Percentiles rank a stretch among this genome's conserved stretches.
Evolutionary conservation across 208 protist genomes (phyloP).

Genomic region (Angomonas ambiguus): DNA sequence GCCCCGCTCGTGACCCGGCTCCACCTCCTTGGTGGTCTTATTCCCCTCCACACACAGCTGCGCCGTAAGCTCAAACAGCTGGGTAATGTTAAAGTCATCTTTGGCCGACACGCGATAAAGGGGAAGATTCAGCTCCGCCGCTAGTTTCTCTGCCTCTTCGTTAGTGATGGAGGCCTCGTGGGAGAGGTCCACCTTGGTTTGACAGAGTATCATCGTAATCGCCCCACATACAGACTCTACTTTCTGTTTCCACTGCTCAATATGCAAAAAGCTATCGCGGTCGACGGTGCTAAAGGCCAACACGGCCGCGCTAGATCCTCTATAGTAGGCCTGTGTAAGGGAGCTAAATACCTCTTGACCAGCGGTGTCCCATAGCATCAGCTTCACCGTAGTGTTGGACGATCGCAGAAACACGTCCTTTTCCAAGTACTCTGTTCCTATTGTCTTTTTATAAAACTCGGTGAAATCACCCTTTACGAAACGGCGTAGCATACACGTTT

Average conservation of each 20-base stretch:
- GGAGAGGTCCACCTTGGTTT: slow-evolving; percentile 93
- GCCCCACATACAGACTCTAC: slow-evolving; percentile 77
- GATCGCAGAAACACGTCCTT: slow-evolving; percentile 79
- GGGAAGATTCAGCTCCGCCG: slow-evolving; percentile 68
- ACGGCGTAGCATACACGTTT: slow-evolving; percentile 89
- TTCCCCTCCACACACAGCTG: slow-evolving; percentile 44
- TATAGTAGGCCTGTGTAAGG: slow-evolving; percentile 92
- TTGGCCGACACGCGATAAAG: slow-evolving; percentile 91
- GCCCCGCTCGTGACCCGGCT: neutral
- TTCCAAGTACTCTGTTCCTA: slow-evolving; percentile 91
- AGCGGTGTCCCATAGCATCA: slow-evolving; percentile 95
- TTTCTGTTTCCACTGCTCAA: slow-evolving; percentile 83
- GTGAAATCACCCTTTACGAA: slow-evolving; percentile 91
- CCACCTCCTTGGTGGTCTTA: neutral
- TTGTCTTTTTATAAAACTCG: slow-evolving; percentile 90
- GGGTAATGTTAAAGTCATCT: slow-evolving; percentile 91
- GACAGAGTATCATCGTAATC: slow-evolving; percentile 91
- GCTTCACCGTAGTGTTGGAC: slow-evolving; percentile 59
- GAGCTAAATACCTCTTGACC: slow-evolving; percentile 92
- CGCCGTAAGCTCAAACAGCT: slow-evolving; percentile 85
- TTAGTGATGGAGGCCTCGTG: slow-evolving; percentile 72
- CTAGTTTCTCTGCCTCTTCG: slow-evolving; percentile 85
- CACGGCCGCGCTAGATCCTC: slow-evolving; percentile 79
- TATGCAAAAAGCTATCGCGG: slow-evolving; percentile 79
- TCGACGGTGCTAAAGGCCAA: slow-evolving; percentile 90